Evolutionary conservation across 108 stramenopile species (phyloP).

Genomic region (Schizochytrium sp.): DNA sequence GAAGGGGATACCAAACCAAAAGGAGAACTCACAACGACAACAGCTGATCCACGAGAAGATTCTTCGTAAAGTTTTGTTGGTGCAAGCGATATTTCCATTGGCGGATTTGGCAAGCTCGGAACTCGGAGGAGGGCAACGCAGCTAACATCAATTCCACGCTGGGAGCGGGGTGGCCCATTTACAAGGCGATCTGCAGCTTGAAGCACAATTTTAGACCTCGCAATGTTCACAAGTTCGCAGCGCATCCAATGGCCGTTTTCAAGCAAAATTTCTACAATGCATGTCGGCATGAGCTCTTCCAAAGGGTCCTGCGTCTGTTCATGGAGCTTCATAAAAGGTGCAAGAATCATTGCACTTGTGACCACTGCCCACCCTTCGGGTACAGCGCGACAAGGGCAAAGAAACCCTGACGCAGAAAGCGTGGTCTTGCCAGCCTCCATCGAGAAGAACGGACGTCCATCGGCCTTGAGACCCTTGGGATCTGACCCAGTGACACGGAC

Average conservation of each 20-base stretch:
- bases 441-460: conserved; percentile 32
- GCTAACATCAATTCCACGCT: conserved; percentile 19
- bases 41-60: not conserved
- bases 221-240: not conserved
- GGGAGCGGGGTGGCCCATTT: not conserved
- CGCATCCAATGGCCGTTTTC: conserved; percentile 1
- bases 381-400: conserved; percentile 20
- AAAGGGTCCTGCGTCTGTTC: conserved; percentile 14
- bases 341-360: conserved; percentile 40
- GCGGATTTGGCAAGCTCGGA: not conserved
- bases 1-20: conserved; percentile 56
- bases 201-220: not conserved
- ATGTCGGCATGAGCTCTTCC: conserved; percentile 12
- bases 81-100: not conserved
- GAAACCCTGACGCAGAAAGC: conserved; percentile 57
- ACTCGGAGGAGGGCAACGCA: conserved; percentile 11
- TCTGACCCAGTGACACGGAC: conserved; percentile 50
- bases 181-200: not conserved
- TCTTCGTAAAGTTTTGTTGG: not conserved
- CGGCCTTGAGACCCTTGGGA: conserved; percentile 25
- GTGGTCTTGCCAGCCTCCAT: conserved; percentile 41
- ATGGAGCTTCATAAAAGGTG: conserved; percentile 33
- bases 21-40: not conserved
- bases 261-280: not conserved
- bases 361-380: conserved; percentile 19